phyloP scores from a whole-genome alignment of 2,329 filamentous ascomycete genomes.

The Fusarium sp. region DNA sequence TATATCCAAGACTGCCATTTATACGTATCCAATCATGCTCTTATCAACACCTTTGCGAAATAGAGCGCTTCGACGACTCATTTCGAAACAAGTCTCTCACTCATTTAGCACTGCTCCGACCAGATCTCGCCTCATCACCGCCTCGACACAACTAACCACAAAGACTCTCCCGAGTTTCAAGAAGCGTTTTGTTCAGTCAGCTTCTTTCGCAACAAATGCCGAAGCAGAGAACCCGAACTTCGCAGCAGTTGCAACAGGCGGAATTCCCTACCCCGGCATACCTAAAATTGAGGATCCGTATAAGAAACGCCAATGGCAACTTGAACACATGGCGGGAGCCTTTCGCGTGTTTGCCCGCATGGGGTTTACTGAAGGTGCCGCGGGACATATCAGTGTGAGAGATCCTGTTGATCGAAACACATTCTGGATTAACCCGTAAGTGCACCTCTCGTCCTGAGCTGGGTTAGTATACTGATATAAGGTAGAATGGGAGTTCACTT shows the following conservation, averaged over 20 bases:
- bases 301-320: constrained; percentile 49
- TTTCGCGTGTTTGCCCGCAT: constrained; percentile 61
- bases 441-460: not conserved
- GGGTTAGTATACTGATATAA: not conserved
- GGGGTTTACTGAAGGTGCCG: constrained; percentile 69
- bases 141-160: constrained; percentile 3
- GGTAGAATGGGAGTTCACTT: constrained; percentile 66
- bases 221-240: constrained; percentile 42
- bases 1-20: too few relatives aligned
- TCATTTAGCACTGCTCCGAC: constrained; percentile 20
- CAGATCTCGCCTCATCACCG: not conserved
- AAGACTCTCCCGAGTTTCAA: constrained; percentile 1
- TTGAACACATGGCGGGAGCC: constrained; percentile 58
- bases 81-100: constrained; percentile 21
- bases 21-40: constrained; percentile 18
- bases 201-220: constrained; percentile 38
- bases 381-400: constrained; percentile 71
- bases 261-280: constrained; percentile 59
- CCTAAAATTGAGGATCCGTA: constrained; percentile 65
- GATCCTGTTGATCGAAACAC: constrained; percentile 68
- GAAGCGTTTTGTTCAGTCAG: constrained; percentile 3
- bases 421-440: constrained; percentile 73
- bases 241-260: constrained; percentile 45
- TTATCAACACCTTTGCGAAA: constrained; percentile 11
- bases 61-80: constrained; percentile 14